Percentiles rank a stretch among this genome's conserved stretches.
These are phyloP conservation scores for Hydrangea macrophylla DNA, from an alignment of 148 eudicot genomes.

Conservation along the genomic window DNA sequence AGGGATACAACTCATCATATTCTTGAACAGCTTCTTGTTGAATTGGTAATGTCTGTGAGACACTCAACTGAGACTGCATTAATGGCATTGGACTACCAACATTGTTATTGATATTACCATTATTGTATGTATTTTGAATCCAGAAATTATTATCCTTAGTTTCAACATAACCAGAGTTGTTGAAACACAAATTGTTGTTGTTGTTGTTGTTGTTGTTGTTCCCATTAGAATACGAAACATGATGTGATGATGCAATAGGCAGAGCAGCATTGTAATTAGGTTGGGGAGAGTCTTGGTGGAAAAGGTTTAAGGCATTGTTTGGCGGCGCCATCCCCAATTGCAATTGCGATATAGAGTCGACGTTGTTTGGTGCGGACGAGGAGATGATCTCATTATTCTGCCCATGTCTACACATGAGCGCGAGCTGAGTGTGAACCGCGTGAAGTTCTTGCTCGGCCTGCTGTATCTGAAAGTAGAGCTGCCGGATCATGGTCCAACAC, in stretches of 20 bases:
- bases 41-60: conserved; percentile 18
- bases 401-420: conserved; percentile 41
- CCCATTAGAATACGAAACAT: conserved; percentile 39
- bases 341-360: conserved; percentile 37
- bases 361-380: conserved; percentile 13
- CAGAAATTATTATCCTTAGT: conserved; percentile 44
- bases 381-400: conserved; percentile 34
- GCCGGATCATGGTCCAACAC: conserved; percentile 40
- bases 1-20: conserved; percentile 58
- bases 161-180: conserved; percentile 32
- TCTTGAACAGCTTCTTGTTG: conserved; percentile 46
- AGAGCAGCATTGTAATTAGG: conserved; percentile 5
- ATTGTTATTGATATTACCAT: conserved; percentile 19
- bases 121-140: conserved; percentile 33
- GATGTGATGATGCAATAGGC: conserved; percentile 34
- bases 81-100: conserved; percentile 23
- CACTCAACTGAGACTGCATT: conserved; percentile 36
- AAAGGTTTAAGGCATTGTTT: conserved; percentile 6
- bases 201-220: no score
- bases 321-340: conserved; percentile 51
- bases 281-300: conserved; percentile 20
- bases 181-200: no score
- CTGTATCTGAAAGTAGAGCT: conserved; percentile 26
- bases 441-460: conserved; percentile 48
- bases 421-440: conserved; percentile 38